Base-by-base conservation (phyloP, 345 rosid genomes). In the Eucalyptus pumila region DNA sequence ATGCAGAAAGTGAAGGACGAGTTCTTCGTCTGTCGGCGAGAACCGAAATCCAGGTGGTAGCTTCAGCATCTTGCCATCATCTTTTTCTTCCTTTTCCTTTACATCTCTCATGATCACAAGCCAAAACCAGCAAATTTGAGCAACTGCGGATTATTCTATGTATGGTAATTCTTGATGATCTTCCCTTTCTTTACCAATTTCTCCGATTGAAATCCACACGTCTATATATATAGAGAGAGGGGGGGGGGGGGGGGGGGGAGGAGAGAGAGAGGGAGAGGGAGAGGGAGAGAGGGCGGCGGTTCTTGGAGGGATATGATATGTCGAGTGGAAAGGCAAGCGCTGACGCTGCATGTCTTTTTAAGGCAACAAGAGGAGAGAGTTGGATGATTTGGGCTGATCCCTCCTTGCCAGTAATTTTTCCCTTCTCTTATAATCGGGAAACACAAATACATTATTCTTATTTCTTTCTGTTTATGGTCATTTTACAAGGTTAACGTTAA, bases 11-110 rank as follows among this genome's bases (percentile, higher is more conserved):
- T 94, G 93, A 76, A 93, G 91, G 49, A 94, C 62, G 15, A 93
- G 94, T n/a, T 94, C 95, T 85, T 94, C 93, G 87, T 94, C 95
- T 7, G 93, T 93, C 3, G 95, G 95, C 54, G 90, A 52, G 89
- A 94, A 94, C 27, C 69, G 48, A 81, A 94, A 94, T 24, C 94
- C 95, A 4, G 95, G 95, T 19, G 94, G 95, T n/a, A 94, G 93
- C 14, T 91, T 91, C 85, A 90, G 19, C 80, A 49, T 30, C 54
- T 86, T 87, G 80, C 92, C 48, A 85, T 87, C 89, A 89, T 90
- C 37, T 67, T 40, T 27, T 72, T 37, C 81, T 86, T 14, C 80
- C 72, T 60, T 34, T n/a, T 44, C 88, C 48, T 65, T 76, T 40
- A 65, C 32, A 42, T 58, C 49, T 58, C 34, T 58, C 48, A 58